Evolutionary conservation across 2,329 filamentous ascomycete genomes (phyloP).

Genomic region (Ascocoryne sarcoides): DNA sequence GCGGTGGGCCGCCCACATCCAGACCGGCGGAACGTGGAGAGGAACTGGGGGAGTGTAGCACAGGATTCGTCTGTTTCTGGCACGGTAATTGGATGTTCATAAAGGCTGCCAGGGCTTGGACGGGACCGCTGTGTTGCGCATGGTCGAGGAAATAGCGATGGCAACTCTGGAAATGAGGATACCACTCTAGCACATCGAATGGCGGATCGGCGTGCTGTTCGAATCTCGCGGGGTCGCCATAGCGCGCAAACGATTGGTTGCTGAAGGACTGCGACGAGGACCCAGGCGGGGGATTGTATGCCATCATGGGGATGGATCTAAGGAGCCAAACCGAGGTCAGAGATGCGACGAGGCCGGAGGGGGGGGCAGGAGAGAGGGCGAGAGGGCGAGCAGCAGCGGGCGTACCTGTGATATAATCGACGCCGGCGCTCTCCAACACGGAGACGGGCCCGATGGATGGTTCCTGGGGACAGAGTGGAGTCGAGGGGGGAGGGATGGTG

Average conservation of each 20-base stretch:
- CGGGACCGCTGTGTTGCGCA: slow-evolving; percentile 71
- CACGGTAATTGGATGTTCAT: slow-evolving; percentile 88
- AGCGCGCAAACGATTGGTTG: neutral
- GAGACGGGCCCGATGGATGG: neutral
- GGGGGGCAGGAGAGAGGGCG: neutral
- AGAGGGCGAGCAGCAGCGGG: neutral
- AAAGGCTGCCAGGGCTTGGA: slow-evolving; percentile 83
- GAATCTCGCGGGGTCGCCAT: neutral
- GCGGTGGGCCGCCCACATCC: slow-evolving; percentile 8
- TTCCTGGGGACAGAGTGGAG: neutral
- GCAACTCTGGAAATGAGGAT: slow-evolving; percentile 83
- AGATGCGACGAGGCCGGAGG: neutral
- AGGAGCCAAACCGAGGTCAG: neutral
- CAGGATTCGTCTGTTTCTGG: slow-evolving; percentile 50
- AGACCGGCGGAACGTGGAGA: slow-evolving; percentile 30
- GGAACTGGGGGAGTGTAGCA: slow-evolving; percentile 33
- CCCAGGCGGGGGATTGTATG: neutral
- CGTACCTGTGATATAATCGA: too few relatives aligned
- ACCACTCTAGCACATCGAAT: slow-evolving; percentile 87
- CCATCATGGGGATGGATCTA: neutral
- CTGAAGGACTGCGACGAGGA: neutral
- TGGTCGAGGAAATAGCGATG: slow-evolving; percentile 86
- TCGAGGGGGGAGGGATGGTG: neutral
- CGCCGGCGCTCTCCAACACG: too few relatives aligned
- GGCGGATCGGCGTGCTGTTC: slow-evolving; percentile 4